Base-by-base conservation (phyloP, 2,329 filamentous ascomycete genomes). In the Alternaria alternata region DNA sequence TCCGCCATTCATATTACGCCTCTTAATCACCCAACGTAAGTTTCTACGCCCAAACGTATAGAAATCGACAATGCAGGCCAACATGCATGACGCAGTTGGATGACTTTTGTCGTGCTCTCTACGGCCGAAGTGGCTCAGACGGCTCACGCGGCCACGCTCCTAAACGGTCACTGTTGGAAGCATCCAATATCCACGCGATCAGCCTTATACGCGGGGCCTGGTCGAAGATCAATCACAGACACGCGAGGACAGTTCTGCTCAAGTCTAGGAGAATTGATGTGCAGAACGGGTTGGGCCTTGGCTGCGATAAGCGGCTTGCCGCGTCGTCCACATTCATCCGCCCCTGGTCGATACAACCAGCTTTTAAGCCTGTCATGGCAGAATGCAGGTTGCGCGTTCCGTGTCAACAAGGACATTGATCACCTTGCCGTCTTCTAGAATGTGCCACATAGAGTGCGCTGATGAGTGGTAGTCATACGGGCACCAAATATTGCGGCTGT, bases 381-480 rank as follows among this genome's bases (percentile, higher is more conserved):
- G 39, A 8, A 38, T 34, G n/a, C 22, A 54, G 30, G 48, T 47
- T 43, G 54, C 43, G 54, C 24, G 42, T 53, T 39, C 44, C 57
- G 55, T 43, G 52, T 38, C 32, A 26, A 44, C 44, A 49, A 24
- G 38, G 43, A 30, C 24, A 41, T 54, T 24, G 41, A 58, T 51
- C 54, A 56, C 34, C 54, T 44, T 38, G 24, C 47, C 53, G 34
- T 39, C 64, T 75, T 74, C 72, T 71, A 65, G 71, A 43, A 24
- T 63, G 68, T 71, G 65, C 63, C 69, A 71, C 57, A 49, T 70
- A 70, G 56, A 72, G 67, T 69, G 62, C 32, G 51, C 48, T 43
- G 44, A 54, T 62, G 54, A 64, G 51, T 36, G 41, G 38, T 51
- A 64, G 65, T 60, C 59, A 64, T 57, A 58, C 59, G 54, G 58